A percentile compares a stretch with the other conserved stretches of the same genome.
Conservation (phyloP, 768 basidiomycete genomes). For the Tephrocybe sp. region DNA sequence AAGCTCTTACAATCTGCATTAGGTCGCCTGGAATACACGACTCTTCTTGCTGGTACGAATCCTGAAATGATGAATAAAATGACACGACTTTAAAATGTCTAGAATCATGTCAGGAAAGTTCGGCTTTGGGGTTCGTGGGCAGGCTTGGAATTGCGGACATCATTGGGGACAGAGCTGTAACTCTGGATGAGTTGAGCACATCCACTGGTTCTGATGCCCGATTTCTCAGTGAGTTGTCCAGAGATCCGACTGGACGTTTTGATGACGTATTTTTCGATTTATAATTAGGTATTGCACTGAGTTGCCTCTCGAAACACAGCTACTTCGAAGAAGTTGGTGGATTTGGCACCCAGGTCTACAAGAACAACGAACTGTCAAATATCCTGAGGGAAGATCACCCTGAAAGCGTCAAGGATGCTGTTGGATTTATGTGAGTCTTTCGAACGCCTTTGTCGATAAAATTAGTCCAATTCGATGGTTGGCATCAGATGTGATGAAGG, state of each 20-base stretch:
- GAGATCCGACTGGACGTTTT: neutral
- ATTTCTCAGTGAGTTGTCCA: constrained; percentile 4
- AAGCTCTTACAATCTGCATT: constrained; percentile 5
- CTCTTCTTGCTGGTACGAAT: constrained; percentile 11
- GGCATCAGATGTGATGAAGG: constrained; percentile 16
- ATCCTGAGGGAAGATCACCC: constrained; percentile 8
- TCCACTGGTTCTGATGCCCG: constrained; percentile 9
- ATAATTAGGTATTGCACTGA: constrained; percentile 11
- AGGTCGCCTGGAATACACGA: constrained; percentile 13
- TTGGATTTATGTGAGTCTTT: constrained; percentile 11
- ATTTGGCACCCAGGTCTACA: constrained; percentile 13
- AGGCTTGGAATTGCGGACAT: constrained; percentile 10
- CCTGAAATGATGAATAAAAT: neutral
- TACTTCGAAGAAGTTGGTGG: constrained; percentile 16
- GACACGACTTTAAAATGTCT: neutral
- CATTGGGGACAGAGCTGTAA: constrained; percentile 5
- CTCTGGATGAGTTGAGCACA: constrained; percentile 5
- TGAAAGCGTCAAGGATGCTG: constrained; percentile 14
- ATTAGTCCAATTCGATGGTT: neutral
- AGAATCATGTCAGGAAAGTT: constrained; percentile 18
- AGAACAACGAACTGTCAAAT: constrained; percentile 9
- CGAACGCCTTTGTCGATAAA: neutral
- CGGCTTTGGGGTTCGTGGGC: constrained; percentile 12
- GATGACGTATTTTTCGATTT: neutral
- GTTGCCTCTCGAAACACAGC: constrained; percentile 10